Percentiles rank a stretch among this genome's conserved stretches.
Evolutionary conservation across 2,329 filamentous ascomycete genomes (phyloP).

Genomic region (Aspergillus aculeatinus): DNA sequence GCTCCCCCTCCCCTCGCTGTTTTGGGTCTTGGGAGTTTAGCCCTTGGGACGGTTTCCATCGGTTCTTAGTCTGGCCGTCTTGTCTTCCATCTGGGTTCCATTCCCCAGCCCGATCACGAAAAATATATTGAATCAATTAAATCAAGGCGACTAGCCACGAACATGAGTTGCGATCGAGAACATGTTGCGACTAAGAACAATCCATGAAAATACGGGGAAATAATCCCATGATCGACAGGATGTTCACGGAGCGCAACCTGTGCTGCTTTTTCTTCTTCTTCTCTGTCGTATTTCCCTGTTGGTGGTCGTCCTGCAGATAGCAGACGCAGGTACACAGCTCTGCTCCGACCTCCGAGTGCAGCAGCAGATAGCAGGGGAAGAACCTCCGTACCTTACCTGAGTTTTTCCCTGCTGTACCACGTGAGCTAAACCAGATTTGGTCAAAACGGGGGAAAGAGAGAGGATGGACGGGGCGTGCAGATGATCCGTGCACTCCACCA

Average conservation of each 20-base stretch:
- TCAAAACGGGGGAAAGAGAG: neutral
- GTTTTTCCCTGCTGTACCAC: neutral
- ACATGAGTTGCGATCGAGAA: neutral
- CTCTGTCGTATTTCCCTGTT: neutral
- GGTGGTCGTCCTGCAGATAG: neutral
- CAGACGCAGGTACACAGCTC: neutral
- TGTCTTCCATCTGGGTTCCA: constrained; percentile 1
- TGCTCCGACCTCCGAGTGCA: neutral
- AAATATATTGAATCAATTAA: constrained; percentile 7
- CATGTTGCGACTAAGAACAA: neutral
- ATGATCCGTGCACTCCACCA: constrained; percentile 8
- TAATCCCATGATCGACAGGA: neutral
- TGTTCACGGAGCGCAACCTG: neutral
- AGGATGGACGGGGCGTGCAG: neutral
- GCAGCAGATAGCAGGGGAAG: neutral
- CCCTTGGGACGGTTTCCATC: neutral
- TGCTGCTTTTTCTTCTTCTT: neutral
- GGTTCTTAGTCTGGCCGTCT: neutral
- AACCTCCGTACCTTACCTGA: neutral
- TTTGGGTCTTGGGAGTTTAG: neutral
- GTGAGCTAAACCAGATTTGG: neutral
- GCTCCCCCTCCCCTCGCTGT: neutral
- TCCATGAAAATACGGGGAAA: neutral
- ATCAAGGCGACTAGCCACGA: neutral
- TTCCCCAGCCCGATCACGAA: neutral